Percentiles rank a stretch among this genome's conserved stretches.
Conservation (phyloP, 2,329 filamentous ascomycete genomes). For the Leptographium flavum region DNA sequence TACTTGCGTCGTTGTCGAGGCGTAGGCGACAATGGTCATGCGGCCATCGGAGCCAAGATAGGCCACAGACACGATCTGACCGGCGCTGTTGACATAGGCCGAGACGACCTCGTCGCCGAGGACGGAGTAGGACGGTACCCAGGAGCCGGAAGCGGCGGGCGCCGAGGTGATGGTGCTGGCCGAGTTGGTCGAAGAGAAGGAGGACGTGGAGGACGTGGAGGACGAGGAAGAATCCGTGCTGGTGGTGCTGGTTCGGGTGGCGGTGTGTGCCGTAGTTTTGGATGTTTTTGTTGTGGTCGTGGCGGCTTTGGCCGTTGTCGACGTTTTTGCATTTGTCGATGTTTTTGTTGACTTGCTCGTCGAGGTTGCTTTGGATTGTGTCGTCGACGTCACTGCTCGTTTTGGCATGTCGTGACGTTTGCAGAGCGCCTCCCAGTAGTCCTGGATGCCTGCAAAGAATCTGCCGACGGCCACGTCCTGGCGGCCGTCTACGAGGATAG, state of each 20-base stretch:
- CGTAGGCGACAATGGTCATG: constrained; percentile 1
- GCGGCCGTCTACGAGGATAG: constrained; percentile 3
- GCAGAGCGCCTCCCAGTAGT: constrained; percentile 7
- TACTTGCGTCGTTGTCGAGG: not conserved
- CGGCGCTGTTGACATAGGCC: constrained; percentile 4
- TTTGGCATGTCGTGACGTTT: not conserved
- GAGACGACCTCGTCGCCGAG: constrained; percentile 3
- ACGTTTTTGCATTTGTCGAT: too few relatives aligned
- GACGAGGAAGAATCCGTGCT: too few relatives aligned
- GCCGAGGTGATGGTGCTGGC: not conserved
- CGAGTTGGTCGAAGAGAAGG: too few relatives aligned
- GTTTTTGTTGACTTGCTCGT: not conserved
- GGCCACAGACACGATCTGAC: constrained; percentile 3
- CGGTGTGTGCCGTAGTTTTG: not conserved
- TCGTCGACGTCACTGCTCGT: not conserved
- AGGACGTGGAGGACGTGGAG: too few relatives aligned
- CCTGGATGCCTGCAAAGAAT: constrained; percentile 1
- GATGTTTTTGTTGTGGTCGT: not conserved
- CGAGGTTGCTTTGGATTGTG: not conserved
- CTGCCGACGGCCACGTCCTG: constrained; percentile 2
- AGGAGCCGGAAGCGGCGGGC: not conserved
- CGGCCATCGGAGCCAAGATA: not conserved
- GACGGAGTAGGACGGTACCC: constrained; percentile 2
- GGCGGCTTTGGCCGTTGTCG: not conserved
- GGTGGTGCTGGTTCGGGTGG: not conserved